Conservation (phyloP, 768 basidiomycete genomes). For the Suillus subluteus region DNA sequence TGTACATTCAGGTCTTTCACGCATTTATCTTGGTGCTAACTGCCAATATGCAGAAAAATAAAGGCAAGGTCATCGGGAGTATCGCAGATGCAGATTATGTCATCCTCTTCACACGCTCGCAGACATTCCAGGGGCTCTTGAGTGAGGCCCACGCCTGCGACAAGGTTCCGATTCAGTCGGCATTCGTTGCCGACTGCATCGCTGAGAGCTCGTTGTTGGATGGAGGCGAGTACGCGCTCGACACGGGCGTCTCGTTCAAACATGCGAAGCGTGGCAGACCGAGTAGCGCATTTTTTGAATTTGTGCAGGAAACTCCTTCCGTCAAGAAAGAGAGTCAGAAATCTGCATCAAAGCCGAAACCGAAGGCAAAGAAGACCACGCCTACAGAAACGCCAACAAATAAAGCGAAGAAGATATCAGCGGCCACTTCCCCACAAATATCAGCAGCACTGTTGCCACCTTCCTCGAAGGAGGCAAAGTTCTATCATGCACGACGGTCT, state of each 20-base stretch:
- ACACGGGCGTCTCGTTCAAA: constrained; percentile 28
- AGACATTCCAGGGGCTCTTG: constrained; percentile 53
- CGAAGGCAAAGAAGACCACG: constrained; percentile 14
- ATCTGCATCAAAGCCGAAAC: constrained; percentile 5
- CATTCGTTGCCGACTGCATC: constrained; percentile 59
- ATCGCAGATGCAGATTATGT: constrained; percentile 63
- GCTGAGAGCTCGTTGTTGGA: constrained; percentile 47
- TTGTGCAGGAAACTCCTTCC: constrained; percentile 17
- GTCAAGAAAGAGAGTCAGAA: constrained; percentile 8
- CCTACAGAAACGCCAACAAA: constrained; percentile 11
- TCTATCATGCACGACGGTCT: constrained; percentile 28
- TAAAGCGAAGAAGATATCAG: constrained; percentile 17
- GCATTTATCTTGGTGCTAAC: neutral
- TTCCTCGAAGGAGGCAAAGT: constrained; percentile 11
- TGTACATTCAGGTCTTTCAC: constrained; percentile 16
- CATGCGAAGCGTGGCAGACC: constrained; percentile 30
- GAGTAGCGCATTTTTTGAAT: constrained; percentile 15
- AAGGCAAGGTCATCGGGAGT: constrained; percentile 58
- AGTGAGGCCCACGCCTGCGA: constrained; percentile 35
- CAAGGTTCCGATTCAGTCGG: constrained; percentile 52
- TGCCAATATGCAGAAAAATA: constrained; percentile 54
- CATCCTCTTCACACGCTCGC: constrained; percentile 56
- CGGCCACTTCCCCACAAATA: neutral
- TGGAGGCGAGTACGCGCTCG: constrained; percentile 47
- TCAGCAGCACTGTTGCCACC: neutral